phyloP scores from a whole-genome alignment of 768 basidiomycete species.

The Leccinum imitatum region DNA sequence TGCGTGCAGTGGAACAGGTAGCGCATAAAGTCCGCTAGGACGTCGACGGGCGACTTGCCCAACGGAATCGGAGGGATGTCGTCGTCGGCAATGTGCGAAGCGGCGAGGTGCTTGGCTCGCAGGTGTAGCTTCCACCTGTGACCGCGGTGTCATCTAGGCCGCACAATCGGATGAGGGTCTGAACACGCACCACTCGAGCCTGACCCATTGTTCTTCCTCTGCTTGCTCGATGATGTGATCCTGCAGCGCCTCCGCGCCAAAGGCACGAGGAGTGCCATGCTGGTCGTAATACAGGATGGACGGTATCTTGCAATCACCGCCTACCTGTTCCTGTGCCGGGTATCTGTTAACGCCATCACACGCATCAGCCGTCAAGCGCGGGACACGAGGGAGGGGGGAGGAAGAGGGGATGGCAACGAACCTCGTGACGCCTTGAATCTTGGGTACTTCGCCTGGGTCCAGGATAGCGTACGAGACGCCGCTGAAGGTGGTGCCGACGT shows the following conservation, averaged over 20 bases:
- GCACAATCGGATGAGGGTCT: neutral
- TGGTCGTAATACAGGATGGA: constrained; percentile 48
- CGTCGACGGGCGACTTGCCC: constrained; percentile 40
- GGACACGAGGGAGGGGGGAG: constrained; percentile 9
- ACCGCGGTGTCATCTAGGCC: neutral
- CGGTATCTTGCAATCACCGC: constrained; percentile 49
- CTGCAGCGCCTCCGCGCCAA: constrained; percentile 45
- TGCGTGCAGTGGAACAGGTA: constrained; percentile 46
- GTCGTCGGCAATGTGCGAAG: constrained; percentile 31
- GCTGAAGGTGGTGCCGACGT: constrained; percentile 43
- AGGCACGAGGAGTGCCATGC: constrained; percentile 38
- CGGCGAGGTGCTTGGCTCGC: constrained; percentile 34
- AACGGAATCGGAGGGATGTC: constrained; percentile 42
- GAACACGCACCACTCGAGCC: constrained; percentile 42
- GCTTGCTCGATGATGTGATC: constrained; percentile 40
- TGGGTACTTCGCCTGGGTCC: constrained; percentile 38
- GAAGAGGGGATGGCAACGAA: constrained; percentile 8
- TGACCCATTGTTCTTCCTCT: constrained; percentile 46
- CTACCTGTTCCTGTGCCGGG: constrained; percentile 43
- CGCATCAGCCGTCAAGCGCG: neutral
- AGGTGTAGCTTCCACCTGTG: constrained; percentile 41
- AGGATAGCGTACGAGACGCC: constrained; percentile 43
- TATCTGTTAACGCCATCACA: constrained; percentile 24
- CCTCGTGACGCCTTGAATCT: constrained; percentile 37
- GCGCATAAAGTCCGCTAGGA: constrained; percentile 48